A percentile compares a stretch with the other conserved stretches of the same genome.
phyloP scores from a whole-genome alignment of 2,329 filamentous ascomycete genomes.

The Neurospora crassa region DNA sequence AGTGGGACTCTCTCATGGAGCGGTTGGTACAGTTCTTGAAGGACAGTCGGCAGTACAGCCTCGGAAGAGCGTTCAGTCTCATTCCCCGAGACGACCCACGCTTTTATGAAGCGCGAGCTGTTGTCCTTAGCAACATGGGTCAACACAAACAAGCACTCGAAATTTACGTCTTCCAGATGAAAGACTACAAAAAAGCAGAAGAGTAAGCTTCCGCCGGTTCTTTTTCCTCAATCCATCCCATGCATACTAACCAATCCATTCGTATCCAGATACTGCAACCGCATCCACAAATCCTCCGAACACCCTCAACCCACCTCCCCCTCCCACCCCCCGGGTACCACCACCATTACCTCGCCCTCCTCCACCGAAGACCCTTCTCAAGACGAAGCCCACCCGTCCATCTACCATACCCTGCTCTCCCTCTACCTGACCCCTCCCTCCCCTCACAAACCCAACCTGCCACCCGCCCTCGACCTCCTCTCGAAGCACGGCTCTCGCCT shows the following conservation, averaged over 20 bases:
- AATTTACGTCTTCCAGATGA: constrained; percentile 92
- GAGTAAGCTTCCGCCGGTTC: constrained; percentile 48
- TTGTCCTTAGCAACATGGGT: constrained; percentile 89
- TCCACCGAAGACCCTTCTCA: constrained; percentile 24
- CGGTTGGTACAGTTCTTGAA: constrained; percentile 67
- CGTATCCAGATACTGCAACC: constrained; percentile 70
- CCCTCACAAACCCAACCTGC: constrained; percentile 61
- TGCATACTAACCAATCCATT: background rate
- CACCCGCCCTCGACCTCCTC: constrained; percentile 76
- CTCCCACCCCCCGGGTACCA: constrained; percentile 16
- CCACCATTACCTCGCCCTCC: constrained; percentile 12
- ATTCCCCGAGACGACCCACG: constrained; percentile 73
- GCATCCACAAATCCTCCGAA: constrained; percentile 54
- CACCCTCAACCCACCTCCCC: constrained; percentile 29
- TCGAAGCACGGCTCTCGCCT: constrained; percentile 86
- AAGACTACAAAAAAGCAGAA: constrained; percentile 82
- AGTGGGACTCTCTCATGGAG: constrained; percentile 49
- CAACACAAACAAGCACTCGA: constrained; percentile 92
- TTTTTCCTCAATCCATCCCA: background rate
- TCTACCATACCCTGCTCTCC: constrained; percentile 84
- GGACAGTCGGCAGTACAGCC: constrained; percentile 70
- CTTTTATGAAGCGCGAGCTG: constrained; percentile 83
- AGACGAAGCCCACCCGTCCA: constrained; percentile 58
- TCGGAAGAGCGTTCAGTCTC: constrained; percentile 64
- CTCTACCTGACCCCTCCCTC: constrained; percentile 78